Evolutionary conservation across 345 rosid genomes (phyloP).

Genomic region (Streptanthus diversifolius): DNA sequence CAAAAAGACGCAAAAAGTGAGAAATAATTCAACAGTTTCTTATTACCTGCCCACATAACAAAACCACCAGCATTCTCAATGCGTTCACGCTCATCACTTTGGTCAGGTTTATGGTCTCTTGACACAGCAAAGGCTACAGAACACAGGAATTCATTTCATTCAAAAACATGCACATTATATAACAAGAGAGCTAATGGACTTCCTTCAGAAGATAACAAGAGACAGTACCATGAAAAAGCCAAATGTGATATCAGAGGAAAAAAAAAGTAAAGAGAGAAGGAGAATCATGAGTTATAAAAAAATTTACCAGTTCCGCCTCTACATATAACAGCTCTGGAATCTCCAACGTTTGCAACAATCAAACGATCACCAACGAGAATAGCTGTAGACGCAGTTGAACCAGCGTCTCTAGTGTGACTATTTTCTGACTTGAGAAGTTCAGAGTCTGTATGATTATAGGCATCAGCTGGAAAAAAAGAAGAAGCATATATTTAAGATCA

Average conservation of each 20-base stretch:
- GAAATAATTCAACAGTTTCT: not conserved
- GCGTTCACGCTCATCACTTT: conserved; percentile 93
- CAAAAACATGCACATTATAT: not conserved
- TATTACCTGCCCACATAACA: conserved; percentile 97
- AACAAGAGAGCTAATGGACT: not conserved
- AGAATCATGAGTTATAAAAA: not conserved
- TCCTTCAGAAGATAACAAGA: not conserved
- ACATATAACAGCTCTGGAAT: conserved; percentile 95
- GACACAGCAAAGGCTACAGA: conserved; percentile 86
- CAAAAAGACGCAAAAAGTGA: not conserved
- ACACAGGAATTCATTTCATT: not conserved
- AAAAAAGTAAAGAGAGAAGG: not conserved
- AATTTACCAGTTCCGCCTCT: conserved; percentile 78
- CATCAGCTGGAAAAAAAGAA: conserved; percentile 57
- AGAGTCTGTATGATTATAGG: conserved; percentile 83
- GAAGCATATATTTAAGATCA: not conserved
- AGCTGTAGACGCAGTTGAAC: conserved; percentile 98
- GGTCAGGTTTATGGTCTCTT: conserved; percentile 98
- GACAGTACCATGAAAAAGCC: too few relatives aligned
- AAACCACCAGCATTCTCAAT: conserved; percentile 99
- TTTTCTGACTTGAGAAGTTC: conserved; percentile 91
- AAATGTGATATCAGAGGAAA: too few relatives aligned
- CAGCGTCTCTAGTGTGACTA: conserved; percentile 88
- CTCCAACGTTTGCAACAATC: conserved; percentile 97
- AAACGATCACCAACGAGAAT: conserved; percentile 87